Percentiles rank a stretch among this genome's conserved stretches.
Evolutionary conservation across 257 asterid genomes (phyloP).

Genomic region (Prunella vulgaris): DNA sequence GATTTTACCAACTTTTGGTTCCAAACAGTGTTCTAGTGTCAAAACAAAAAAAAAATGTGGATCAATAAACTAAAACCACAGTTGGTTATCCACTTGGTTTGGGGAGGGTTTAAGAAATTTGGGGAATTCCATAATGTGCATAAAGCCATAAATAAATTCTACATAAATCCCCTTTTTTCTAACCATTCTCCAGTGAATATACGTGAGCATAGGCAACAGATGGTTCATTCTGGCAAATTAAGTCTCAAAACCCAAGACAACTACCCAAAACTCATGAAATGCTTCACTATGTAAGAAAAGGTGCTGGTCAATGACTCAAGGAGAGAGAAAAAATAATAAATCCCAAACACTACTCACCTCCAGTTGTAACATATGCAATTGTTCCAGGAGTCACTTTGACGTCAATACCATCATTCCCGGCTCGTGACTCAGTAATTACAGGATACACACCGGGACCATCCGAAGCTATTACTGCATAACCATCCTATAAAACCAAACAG

Average conservation of each 20-base stretch:
- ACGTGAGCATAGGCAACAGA: not conserved
- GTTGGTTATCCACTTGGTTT: not conserved
- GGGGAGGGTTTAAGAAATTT: not conserved
- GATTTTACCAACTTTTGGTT: not conserved
- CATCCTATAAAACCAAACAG: constrained; percentile 50
- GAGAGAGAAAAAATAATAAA: not conserved
- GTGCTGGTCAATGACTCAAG: not conserved
- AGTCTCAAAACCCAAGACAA: not conserved
- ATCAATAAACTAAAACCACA: constrained; percentile 3
- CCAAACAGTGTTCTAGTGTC: not conserved
- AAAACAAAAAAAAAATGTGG: not conserved
- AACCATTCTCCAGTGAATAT: not conserved
- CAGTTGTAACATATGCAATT: constrained; percentile 88
- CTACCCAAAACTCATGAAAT: not conserved
- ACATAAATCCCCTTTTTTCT: not conserved
- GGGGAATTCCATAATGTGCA: not conserved
- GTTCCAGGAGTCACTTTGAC: constrained; percentile 71
- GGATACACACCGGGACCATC: constrained; percentile 94
- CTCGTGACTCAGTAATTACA: constrained; percentile 87
- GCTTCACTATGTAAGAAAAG: not conserved
- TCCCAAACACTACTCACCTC: constrained; percentile 50
- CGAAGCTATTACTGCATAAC: constrained; percentile 88
- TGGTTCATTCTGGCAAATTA: not conserved
- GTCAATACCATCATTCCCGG: constrained; percentile 85
- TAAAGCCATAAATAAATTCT: not conserved